Base-by-base conservation (phyloP, 1,139 yeast species). In the Geotrichum armillariae region DNA sequence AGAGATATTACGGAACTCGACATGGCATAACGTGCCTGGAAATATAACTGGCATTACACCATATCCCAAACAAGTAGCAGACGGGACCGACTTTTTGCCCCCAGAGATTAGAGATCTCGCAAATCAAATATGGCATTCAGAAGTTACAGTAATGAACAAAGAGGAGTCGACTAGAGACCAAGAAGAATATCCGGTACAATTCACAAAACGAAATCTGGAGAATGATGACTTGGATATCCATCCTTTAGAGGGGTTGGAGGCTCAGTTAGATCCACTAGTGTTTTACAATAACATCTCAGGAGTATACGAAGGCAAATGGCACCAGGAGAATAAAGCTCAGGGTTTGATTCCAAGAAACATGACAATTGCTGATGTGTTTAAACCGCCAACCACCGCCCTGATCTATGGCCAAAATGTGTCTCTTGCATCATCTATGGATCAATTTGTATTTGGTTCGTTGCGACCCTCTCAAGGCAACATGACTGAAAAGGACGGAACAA, bases 21-120 rank as follows among this genome's bases (percentile, higher is more conserved):
- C 76, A 1, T 82, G 77, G 63, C 53, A 62, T 16, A 56, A 67
- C 3, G 89, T 89, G 7, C 84, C 83, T 63, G 86, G 85, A 0
- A 84, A 86, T 59, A 65, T 88, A 9, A 85, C 95, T 0, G 96
- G 96, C 7, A 78, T 83, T 18, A 34, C 39, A 2, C 37, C 52
- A 6, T 60, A 62, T 42, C 58, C 62, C 1, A 50, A 31, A 2
- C 52, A 52, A 14, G 55, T 55, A 2, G 49, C 53, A 55, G 25
- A 23, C 12, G 42, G 39, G 11, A 40, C 36, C 2, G 20, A 31
- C n/a, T 68, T 87, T 1, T 62, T 88, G 9, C 95, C 96, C 0
- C 74, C 83, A 59, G 65, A 62, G 6, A 70, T 88, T 1, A 77
- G 82, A 56, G 60, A 68, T 2, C 59, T 62, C 20, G 82, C 85